phyloP scores from a whole-genome alignment of 2,329 filamentous ascomycete species.

The Stagonosporopsis rhizophila region DNA sequence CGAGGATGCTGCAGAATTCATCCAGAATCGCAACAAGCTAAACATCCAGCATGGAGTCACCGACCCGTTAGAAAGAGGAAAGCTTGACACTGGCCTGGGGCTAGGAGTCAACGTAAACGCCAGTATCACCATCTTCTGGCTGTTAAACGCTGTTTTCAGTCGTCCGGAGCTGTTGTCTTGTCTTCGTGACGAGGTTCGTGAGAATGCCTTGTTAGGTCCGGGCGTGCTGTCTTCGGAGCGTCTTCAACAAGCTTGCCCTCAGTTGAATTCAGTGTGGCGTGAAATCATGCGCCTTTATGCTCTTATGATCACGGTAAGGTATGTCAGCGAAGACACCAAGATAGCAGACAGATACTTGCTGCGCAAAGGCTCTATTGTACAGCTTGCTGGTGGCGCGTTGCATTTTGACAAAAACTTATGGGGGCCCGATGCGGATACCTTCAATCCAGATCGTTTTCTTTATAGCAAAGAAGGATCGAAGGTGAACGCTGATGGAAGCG shows the following conservation, averaged over 20 bases:
- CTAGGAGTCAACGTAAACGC: conserved; percentile 54
- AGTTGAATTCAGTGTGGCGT: neutral
- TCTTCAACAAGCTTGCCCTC: neutral
- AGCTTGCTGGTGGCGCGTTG: neutral
- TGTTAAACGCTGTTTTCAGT: conserved; percentile 53
- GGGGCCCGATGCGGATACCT: neutral
- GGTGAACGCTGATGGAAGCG: neutral
- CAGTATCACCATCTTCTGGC: conserved; percentile 55
- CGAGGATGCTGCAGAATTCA: neutral
- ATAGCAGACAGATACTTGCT: neutral
- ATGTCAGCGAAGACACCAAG: neutral
- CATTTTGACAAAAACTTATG: neutral
- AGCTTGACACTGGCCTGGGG: conserved; percentile 29
- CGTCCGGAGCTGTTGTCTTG: conserved; percentile 29
- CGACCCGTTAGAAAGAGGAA: neutral
- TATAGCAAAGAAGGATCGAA: neutral
- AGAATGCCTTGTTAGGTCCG: neutral
- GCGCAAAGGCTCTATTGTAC: neutral
- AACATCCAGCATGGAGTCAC: neutral
- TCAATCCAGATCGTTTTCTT: neutral
- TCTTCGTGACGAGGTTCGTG: neutral
- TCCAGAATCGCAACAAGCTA: neutral
- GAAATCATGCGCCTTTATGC: neutral
- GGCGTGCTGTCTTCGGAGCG: neutral
- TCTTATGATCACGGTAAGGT: neutral